Percentiles rank a stretch among this genome's conserved stretches.
phyloP scores from a whole-genome alignment of 1,139 yeast genomes.

The Scheffersomyces cryptocercus region DNA sequence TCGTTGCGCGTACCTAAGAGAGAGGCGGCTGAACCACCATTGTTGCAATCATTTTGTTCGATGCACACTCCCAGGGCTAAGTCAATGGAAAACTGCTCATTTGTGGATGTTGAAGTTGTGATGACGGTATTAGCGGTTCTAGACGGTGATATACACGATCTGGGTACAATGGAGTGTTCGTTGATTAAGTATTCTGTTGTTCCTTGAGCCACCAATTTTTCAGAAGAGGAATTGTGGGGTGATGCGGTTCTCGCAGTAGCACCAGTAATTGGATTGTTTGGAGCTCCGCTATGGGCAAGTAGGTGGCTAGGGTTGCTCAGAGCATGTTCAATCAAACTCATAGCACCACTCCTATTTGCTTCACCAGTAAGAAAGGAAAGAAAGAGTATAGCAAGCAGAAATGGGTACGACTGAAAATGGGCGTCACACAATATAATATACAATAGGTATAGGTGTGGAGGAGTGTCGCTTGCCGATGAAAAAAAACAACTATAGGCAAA shows the following conservation, averaged over 20 bases:
- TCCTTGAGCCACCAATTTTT: background rate
- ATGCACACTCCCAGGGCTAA: background rate
- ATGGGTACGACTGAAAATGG: no score
- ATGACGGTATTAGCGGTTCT: constrained; percentile 6
- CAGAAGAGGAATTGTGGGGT: background rate
- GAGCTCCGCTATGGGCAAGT: constrained; percentile 6
- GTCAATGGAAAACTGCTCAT: background rate
- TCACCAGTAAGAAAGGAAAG: no score
- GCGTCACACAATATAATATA: no score
- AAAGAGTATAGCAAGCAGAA: no score
- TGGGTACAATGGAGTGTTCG: constrained; percentile 14
- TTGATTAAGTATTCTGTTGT: constrained; percentile 7
- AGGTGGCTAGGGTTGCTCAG: constrained; percentile 5
- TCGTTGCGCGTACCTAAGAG: background rate
- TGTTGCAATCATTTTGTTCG: background rate
- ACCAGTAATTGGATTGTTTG: constrained; percentile 6
- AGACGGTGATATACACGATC: constrained; percentile 16
- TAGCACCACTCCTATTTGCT: background rate
- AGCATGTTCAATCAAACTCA: background rate
- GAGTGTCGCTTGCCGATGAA: no score
- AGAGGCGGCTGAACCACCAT: background rate
- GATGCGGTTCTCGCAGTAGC: background rate
- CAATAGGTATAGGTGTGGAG: no score
- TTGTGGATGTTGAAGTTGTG: background rate
- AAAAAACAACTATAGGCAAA: no score